A percentile compares a stretch with the other conserved stretches of the same genome.
Evolutionary conservation across 176 grass and related monocot genomes (phyloP).

Genomic region (Cymbopogon citratus): DNA sequence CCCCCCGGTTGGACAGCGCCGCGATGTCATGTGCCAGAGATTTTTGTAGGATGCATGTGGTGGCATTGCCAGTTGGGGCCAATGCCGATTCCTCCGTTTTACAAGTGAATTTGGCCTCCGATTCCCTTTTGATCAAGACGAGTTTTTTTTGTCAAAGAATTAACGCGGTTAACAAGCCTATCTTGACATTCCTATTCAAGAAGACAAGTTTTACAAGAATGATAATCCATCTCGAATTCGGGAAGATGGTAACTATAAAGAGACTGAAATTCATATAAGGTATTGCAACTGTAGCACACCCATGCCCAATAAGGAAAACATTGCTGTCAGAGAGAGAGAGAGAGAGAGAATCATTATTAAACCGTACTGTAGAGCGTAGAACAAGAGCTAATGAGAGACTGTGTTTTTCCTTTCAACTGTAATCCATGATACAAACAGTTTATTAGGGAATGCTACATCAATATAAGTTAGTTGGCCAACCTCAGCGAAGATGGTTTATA

Average conservation of each 20-base stretch:
- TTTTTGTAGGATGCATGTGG: slow-evolving; percentile 25
- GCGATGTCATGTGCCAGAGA: slow-evolving; percentile 35
- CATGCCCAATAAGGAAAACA: background rate
- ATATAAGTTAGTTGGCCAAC: background rate
- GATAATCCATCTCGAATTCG: too few species aligned
- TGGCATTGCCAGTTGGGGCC: slow-evolving; percentile 14
- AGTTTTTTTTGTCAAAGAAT: background rate
- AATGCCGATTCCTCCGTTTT: background rate
- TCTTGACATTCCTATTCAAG: background rate
- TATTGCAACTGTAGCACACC: background rate
- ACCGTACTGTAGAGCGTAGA: too few species aligned
- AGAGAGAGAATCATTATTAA: too few species aligned
- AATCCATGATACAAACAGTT: background rate
- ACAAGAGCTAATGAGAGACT: background rate
- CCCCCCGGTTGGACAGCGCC: slow-evolving; percentile 12
- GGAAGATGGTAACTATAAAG: background rate
- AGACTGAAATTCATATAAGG: background rate
- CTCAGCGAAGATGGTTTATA: background rate
- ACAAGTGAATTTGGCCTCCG: background rate
- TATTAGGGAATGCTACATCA: too few species aligned
- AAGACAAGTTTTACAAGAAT: background rate
- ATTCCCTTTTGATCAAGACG: background rate
- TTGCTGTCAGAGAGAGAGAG: too few species aligned
- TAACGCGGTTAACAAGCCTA: background rate
- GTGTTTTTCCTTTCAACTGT: background rate